phyloP scores from a whole-genome alignment of 2,329 filamentous ascomycete genomes.

The Alternaria atra region DNA sequence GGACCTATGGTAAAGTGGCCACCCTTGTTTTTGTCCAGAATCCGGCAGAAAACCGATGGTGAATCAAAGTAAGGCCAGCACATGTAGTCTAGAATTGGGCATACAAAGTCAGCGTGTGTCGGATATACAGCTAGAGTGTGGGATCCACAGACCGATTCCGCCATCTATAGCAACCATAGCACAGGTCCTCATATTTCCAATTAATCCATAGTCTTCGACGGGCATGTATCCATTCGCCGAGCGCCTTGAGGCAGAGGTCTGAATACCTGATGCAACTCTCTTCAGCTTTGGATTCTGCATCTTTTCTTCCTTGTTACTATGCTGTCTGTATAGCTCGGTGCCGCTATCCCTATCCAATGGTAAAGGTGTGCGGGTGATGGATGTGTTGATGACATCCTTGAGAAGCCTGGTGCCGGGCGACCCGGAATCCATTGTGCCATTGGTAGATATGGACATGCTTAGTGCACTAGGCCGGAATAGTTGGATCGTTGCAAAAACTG shows the following conservation, averaged over 20 bases:
- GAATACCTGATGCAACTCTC: conserved; percentile 12
- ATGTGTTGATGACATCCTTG: conserved; percentile 22
- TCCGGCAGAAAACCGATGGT: conserved; percentile 76
- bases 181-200: conserved; percentile 82
- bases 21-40: conserved; percentile 78
- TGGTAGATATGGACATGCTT: conserved; percentile 17
- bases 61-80: conserved; percentile 78
- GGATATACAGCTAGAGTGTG: conserved; percentile 44
- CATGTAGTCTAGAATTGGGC: conserved; percentile 6
- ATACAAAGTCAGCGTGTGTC: conserved; percentile 72
- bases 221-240: conserved; percentile 41
- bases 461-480: conserved; percentile 10
- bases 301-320: conserved; percentile 13
- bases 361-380: conserved; percentile 11
- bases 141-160: conserved; percentile 61
- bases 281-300: conserved; percentile 28
- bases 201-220: conserved; percentile 77
- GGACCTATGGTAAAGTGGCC: conserved; percentile 73
- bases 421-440: background rate
- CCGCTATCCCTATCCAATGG: conserved; percentile 16
- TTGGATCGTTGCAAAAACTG: conserved; percentile 14
- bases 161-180: conserved; percentile 36
- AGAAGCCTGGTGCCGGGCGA: conserved; percentile 18
- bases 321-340: conserved; percentile 19
- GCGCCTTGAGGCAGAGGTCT: conserved; percentile 30